Base-by-base conservation (phyloP, 352 stramenopile genomes). In the Pythium phragmiticola region DNA sequence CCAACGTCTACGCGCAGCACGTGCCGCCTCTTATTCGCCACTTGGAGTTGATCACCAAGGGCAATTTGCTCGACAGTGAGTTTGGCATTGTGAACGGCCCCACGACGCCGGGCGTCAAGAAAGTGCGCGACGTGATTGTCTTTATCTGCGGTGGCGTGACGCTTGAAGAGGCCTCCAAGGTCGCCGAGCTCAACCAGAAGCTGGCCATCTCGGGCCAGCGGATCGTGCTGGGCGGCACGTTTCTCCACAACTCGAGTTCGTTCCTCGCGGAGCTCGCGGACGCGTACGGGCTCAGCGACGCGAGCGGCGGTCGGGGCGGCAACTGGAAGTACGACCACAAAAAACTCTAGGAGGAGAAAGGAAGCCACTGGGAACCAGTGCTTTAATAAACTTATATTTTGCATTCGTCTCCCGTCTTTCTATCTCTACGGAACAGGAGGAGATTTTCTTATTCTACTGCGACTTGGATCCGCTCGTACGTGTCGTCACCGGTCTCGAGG, bases 1-100 rank as follows among this genome's bases (percentile, higher is more conserved):
- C 92, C 46, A 99, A 99, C 75, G 97, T 99, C 7, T 99, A 99
- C 75, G 95, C 97, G 28, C 97, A 99, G 74, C 98, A 99, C 74
- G 88, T 98, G 48, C 97, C 97, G 41, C 79, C 98, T 13, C 77
- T 99, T 37, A 92, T 98, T 66, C 90, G 98, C 43, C 98, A 95
- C 28, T 73, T 99, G 34, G 85, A 94, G 63, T 61, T 75, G 13
- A 87, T 94, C 56, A 57, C 90, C 7, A 94, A 94, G 65, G 83
- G 85, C 23, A 82, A 90, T 53, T 60, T 94, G 52, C 78, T 91
- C 48, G 82, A 92, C 57, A 69, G 74, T 33, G 85, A 92, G 45
- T 94, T 90, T 78, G 80, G 99, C 64, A 97, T 99, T 37, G 99
- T 99, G 71, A 97, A 98, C 37, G 97, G 99, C 72, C 97, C 98